These are phyloP conservation scores for Candida peoriensis DNA, from an alignment of 805 yeast species.

Conservation along the genomic window DNA sequence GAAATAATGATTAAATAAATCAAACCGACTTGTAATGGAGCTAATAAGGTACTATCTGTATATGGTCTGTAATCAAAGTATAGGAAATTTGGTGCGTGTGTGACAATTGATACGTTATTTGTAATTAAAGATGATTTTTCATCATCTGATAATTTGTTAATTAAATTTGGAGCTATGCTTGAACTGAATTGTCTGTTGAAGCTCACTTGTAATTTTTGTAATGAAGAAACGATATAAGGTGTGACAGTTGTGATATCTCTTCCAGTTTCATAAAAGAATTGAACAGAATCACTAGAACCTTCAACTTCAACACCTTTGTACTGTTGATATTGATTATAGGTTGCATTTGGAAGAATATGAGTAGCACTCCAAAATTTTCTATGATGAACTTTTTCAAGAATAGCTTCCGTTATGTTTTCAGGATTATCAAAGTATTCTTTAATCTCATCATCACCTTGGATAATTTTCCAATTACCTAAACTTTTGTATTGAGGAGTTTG, in stretches of 20 bases:
- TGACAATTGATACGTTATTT: constrained; percentile 17
- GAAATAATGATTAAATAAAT: constrained; percentile 68
- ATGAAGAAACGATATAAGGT: constrained; percentile 38
- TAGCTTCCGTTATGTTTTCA: constrained; percentile 29
- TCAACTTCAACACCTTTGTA: constrained; percentile 21
- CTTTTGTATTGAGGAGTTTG: constrained; percentile 49
- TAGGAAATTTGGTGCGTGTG: constrained; percentile 33
- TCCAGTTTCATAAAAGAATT: constrained; percentile 54
- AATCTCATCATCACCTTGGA: constrained; percentile 23
- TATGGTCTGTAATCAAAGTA: constrained; percentile 47
- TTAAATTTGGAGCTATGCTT: constrained; percentile 22
- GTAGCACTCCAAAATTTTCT: constrained; percentile 62
- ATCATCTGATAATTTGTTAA: constrained; percentile 24
- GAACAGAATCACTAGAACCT: constrained; percentile 34
- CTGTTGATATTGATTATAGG: constrained; percentile 23
- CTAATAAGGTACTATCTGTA: constrained; percentile 44
- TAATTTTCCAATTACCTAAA: constrained; percentile 37
- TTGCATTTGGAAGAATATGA: constrained; percentile 46
- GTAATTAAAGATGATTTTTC: constrained; percentile 19
- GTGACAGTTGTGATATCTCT: constrained; percentile 51
- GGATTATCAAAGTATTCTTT: constrained; percentile 16
- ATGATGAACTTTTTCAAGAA: constrained; percentile 41
- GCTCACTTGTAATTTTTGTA: constrained; percentile 31
- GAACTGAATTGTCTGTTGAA: constrained; percentile 21
- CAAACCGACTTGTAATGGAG: constrained; percentile 72